Evolutionary conservation across 352 stramenopile species (phyloP), one percentile per base, ranked within the genome.

Genomic region (Phytophthora sp.): DNA sequence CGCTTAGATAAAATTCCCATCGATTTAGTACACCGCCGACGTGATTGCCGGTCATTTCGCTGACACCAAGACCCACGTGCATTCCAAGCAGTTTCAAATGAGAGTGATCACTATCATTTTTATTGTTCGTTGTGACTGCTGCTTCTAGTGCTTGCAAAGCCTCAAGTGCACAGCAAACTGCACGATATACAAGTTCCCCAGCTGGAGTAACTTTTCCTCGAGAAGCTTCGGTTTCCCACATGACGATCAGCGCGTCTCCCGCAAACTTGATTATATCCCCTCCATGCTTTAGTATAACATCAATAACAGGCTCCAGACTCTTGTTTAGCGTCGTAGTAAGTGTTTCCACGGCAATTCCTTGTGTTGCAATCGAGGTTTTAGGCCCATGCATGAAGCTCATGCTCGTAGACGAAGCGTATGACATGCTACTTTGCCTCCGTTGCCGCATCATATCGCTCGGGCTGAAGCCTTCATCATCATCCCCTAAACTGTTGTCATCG

Each of bases 1-100:
- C 89, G 11, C 82, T 88, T 12, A 96, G 49, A 48, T 95, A 95
- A 52, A 96, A 96, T 49, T 97, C 89, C 87, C 87, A 97, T 0
- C 88, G 79, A 38, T 94, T 84, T 5, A 92, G 55, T 10, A 95
- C 72, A 4, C 89, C 89, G 2, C 89, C 89, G 2, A 97, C 84
- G 59, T 95, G 85, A 46, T 93, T 92, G 1, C 80, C 82, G 0
- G 85, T 86, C 35, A 96, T 69, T 24, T 79, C 58, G 53, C 87
- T 94, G 6, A 85, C 78, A 3, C 89, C 89, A 54, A 96, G 87
- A 24, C 89, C 87, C 9, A 95, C 80, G 45, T 96, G 87, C 81
- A 96, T 92, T 0, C 83, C 80, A 2, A 96, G 62, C 4, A 77
- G 76, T 7, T 56, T 38, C 7, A 67, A 34, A 43, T 70, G 46